Conservation (phyloP, 2,329 filamentous ascomycete genomes). For the Leptosphaerulina australis region DNA sequence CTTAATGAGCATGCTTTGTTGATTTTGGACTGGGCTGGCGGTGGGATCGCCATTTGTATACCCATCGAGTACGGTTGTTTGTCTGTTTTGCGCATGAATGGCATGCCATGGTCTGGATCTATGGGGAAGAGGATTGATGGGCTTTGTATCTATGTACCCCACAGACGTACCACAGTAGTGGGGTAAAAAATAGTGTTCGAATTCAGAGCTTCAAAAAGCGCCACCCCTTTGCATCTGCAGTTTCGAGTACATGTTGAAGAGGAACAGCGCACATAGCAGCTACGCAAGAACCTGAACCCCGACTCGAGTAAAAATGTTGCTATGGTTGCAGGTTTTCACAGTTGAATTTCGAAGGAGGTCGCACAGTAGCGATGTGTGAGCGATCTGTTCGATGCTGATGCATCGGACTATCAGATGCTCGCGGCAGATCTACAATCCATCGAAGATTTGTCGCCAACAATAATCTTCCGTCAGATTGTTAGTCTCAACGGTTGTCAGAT, state of each 20-base stretch:
- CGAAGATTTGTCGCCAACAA: background rate
- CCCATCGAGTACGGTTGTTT: slow-evolving; percentile 35
- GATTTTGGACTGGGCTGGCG: slow-evolving; percentile 25
- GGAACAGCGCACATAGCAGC: too few species aligned
- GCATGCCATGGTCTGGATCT: slow-evolving; percentile 14
- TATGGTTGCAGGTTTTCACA: too few species aligned
- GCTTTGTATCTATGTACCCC: slow-evolving; percentile 14
- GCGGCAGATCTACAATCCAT: too few species aligned
- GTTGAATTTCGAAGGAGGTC: too few species aligned
- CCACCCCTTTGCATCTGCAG: background rate
- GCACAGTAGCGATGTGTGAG: too few species aligned
- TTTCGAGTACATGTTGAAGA: background rate
- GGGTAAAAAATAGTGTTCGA: slow-evolving; percentile 9
- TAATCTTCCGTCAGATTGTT: background rate
- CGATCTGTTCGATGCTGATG: too few species aligned
- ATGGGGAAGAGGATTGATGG: background rate
- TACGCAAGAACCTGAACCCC: too few species aligned
- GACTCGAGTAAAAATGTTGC: too few species aligned
- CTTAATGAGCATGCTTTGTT: slow-evolving; percentile 18
- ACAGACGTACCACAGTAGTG: slow-evolving; percentile 1
- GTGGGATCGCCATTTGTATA: slow-evolving; percentile 43
- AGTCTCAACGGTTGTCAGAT: too few species aligned
- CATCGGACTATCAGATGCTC: too few species aligned
- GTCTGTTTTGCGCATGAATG: slow-evolving; percentile 21
- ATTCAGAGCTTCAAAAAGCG: slow-evolving; percentile 12